A percentile compares a stretch with the other conserved stretches of the same genome.
Conservation (phyloP, 805 yeast species). For the Nakazawaea anatomiae region DNA sequence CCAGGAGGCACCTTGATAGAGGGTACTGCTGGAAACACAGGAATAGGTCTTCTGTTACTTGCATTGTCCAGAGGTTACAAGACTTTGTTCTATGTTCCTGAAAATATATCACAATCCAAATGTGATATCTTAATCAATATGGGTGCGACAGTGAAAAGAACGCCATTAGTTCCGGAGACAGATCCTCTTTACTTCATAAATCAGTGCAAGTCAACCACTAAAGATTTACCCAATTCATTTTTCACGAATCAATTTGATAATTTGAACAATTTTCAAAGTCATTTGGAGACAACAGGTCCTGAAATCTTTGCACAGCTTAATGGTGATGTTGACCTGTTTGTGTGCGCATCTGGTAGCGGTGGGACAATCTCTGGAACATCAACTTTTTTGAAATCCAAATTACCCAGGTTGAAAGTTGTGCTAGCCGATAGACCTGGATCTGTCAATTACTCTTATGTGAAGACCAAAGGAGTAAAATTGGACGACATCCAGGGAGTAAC, state of each 20-base stretch:
- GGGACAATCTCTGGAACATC: conserved; percentile 89
- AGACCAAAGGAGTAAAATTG: conserved; percentile 31
- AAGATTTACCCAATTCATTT: conserved; percentile 18
- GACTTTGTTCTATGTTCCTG: conserved; percentile 79
- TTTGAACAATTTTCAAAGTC: conserved; percentile 73
- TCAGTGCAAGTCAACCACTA: conserved; percentile 30
- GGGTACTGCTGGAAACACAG: conserved; percentile 89
- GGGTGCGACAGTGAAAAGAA: conserved; percentile 60
- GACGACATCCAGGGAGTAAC: conserved; percentile 30
- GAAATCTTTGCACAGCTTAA: conserved; percentile 67
- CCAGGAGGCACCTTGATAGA: conserved; percentile 71
- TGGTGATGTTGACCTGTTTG: conserved; percentile 57
- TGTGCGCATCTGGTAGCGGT: conserved; percentile 85
- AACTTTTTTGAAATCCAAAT: conserved; percentile 47
- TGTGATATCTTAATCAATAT: conserved; percentile 52
- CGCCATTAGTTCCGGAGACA: conserved; percentile 29
- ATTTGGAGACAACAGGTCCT: conserved; percentile 75
- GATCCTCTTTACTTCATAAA: conserved; percentile 56
- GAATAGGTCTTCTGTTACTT: conserved; percentile 75
- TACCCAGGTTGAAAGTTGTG: conserved; percentile 16
- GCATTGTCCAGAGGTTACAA: conserved; percentile 73
- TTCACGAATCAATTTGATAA: conserved; percentile 76
- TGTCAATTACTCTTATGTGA: conserved; percentile 34
- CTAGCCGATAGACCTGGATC: conserved; percentile 45
- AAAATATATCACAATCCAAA: conserved; percentile 77